A percentile compares a stretch with the other conserved stretches of the same genome.
These are phyloP conservation scores for Kalmusia sp. DNA, from an alignment of 2,329 filamentous ascomycete genomes.

Conservation along the genomic window DNA sequence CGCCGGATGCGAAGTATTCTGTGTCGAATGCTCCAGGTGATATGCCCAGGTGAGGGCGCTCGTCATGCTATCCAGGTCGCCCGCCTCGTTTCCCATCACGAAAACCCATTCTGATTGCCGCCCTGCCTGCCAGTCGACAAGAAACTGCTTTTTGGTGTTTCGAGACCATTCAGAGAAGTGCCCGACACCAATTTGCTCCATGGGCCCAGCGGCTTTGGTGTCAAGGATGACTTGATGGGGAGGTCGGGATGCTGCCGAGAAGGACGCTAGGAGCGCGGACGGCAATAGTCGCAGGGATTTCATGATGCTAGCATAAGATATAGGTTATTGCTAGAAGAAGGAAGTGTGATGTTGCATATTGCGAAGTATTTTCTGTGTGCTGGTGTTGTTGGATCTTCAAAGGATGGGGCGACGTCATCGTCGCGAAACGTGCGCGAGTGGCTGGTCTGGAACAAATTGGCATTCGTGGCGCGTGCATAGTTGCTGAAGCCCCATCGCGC, in stretches of 20 bases:
- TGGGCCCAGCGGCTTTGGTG: constrained; percentile 15
- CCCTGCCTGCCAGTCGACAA: constrained; percentile 56
- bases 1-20: constrained; percentile 50
- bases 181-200: constrained; percentile 47
- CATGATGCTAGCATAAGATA: background rate
- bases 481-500: too few relatives aligned
- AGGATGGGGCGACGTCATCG: background rate
- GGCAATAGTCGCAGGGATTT: constrained; percentile 1
- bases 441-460: background rate
- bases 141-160: constrained; percentile 54
- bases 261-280: constrained; percentile 7
- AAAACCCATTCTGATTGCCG: constrained; percentile 53
- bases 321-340: background rate
- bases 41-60: constrained; percentile 57
- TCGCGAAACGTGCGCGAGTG: background rate
- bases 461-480: background rate
- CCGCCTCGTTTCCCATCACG: constrained; percentile 56
- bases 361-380: background rate
- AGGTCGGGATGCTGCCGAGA: constrained; percentile 6
- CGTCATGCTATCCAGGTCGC: constrained; percentile 54
- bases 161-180: constrained; percentile 60
- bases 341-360: background rate
- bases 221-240: constrained; percentile 27
- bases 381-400: background rate
- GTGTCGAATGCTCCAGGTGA: constrained; percentile 54